A percentile compares a stretch with the other conserved stretches of the same genome.
These are phyloP conservation scores for Brassica napus DNA, from an alignment of 345 rosid species.

Conservation along the genomic window DNA sequence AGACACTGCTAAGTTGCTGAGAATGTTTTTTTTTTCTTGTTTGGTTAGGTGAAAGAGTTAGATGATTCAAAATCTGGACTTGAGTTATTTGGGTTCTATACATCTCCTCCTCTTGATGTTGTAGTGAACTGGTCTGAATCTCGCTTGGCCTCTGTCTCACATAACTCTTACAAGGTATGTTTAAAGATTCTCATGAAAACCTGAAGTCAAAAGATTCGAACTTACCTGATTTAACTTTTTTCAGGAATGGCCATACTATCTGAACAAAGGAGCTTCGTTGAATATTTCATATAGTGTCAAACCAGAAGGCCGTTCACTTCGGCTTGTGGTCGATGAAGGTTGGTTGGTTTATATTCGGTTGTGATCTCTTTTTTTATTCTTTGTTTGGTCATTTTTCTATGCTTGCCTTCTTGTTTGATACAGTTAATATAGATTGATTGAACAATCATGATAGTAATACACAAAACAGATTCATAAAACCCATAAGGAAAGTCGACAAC, in stretches of 20 bases:
- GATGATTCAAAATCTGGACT: constrained; percentile 49
- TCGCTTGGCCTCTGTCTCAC: constrained; percentile 42
- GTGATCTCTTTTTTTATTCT: not conserved
- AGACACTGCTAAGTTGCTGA: not conserved
- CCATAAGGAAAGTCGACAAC: not conserved
- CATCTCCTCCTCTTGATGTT: constrained; percentile 64
- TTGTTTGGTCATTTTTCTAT: not conserved
- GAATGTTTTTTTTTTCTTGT: not conserved
- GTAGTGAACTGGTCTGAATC: constrained; percentile 53
- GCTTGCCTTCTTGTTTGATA: not conserved
- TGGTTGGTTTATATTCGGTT: constrained; percentile 5
- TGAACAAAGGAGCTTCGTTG: constrained; percentile 68
- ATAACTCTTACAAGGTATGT: constrained; percentile 65
- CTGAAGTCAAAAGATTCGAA: not conserved
- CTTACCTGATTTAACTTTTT: not conserved
- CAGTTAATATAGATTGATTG: not conserved
- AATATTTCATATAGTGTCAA: constrained; percentile 64
- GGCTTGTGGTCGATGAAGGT: constrained; percentile 79
- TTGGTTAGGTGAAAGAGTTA: constrained; percentile 59
- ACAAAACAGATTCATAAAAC: not conserved
- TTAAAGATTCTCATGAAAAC: not conserved
- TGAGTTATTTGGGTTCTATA: constrained; percentile 56
- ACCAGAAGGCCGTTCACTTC: constrained; percentile 49
- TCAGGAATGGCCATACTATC: constrained; percentile 66
- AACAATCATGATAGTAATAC: not conserved